phyloP scores from a whole-genome alignment of 768 basidiomycete genomes.

The Tulasnella calospora region DNA sequence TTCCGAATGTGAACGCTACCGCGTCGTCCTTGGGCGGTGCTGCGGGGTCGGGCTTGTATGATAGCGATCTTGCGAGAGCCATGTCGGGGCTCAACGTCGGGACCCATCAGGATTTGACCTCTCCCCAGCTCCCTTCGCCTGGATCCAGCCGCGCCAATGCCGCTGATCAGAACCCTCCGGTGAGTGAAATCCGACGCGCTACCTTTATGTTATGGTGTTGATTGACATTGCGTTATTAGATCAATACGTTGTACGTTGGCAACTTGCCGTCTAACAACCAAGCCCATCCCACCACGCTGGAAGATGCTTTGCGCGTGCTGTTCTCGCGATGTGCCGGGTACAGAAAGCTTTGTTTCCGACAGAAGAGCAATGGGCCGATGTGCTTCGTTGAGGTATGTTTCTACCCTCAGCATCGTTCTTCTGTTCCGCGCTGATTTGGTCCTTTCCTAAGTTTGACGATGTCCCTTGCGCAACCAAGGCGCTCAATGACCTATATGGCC shows the following conservation, averaged over 20 bases:
- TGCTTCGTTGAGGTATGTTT: slow-evolving; percentile 89
- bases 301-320: slow-evolving; percentile 77
- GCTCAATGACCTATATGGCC: slow-evolving; percentile 84
- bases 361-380: slow-evolving; percentile 98
- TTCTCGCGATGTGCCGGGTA: slow-evolving; percentile 79
- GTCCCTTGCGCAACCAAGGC: slow-evolving; percentile 78
- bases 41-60: slow-evolving; percentile 28
- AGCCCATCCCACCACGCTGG: slow-evolving; percentile 70
- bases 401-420: neutral
- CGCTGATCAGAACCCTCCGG: slow-evolving; percentile 89
- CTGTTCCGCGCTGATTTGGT: slow-evolving; percentile 5
- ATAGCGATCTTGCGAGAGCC: slow-evolving; percentile 40
- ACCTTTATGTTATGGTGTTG: neutral
- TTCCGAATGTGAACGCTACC: neutral
- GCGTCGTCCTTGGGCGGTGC: neutral
- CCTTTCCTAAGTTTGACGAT: slow-evolving; percentile 71
- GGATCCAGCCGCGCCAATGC: slow-evolving; percentile 53
- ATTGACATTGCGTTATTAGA: slow-evolving; percentile 40
- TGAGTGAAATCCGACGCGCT: slow-evolving; percentile 37
- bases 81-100: slow-evolving; percentile 44
- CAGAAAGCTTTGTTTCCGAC: slow-evolving; percentile 87
- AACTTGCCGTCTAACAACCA: slow-evolving; percentile 82
- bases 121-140: slow-evolving; percentile 74
- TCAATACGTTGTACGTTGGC: slow-evolving; percentile 99
- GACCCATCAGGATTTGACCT: slow-evolving; percentile 49